A percentile compares a stretch with the other conserved stretches of the same genome.
phyloP scores from a whole-genome alignment of 78 protist species.

The Emiliania huxleyi region DNA sequence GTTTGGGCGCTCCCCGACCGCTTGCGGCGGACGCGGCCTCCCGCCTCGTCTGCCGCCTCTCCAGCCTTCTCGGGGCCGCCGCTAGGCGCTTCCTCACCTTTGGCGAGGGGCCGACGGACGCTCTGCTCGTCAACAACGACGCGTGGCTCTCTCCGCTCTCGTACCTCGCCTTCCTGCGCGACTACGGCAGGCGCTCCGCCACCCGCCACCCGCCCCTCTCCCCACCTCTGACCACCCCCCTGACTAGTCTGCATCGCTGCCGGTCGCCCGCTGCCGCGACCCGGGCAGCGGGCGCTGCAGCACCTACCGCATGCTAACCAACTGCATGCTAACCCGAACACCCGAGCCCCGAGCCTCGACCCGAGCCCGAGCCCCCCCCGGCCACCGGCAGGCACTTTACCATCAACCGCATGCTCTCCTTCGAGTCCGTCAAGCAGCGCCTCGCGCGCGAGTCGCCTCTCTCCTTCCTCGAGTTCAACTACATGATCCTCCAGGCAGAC shows the following conservation, averaged over 20 bases:
- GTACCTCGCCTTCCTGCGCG: slow-evolving; percentile 38
- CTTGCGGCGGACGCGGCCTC: not conserved
- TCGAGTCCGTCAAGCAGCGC: slow-evolving; percentile 38
- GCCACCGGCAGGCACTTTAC: slow-evolving; percentile 40
- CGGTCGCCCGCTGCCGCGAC: too few relatives aligned
- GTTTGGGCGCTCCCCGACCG: not conserved
- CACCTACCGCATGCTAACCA: too few relatives aligned
- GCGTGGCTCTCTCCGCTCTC: slow-evolving; percentile 16
- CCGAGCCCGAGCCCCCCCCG: too few relatives aligned
- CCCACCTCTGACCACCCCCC: too few relatives aligned
- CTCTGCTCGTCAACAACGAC: slow-evolving; percentile 42
- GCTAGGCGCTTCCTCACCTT: slow-evolving; percentile 39
- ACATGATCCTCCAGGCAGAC: slow-evolving; percentile 46
- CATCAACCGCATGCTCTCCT: slow-evolving; percentile 53
- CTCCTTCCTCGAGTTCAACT: slow-evolving; percentile 54
- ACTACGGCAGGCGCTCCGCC: slow-evolving; percentile 48
- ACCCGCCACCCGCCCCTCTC: slow-evolving; percentile 41
- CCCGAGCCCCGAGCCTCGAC: too few relatives aligned
- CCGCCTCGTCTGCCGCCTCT: not conserved
- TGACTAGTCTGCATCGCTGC: too few relatives aligned
- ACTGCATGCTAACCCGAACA: too few relatives aligned
- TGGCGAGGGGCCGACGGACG: slow-evolving; percentile 48
- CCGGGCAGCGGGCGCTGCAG: too few relatives aligned
- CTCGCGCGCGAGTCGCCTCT: slow-evolving; percentile 39
- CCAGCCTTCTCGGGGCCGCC: not conserved